Conservation (phyloP, 768 basidiomycete species). For the Kwoniella sp. region DNA sequence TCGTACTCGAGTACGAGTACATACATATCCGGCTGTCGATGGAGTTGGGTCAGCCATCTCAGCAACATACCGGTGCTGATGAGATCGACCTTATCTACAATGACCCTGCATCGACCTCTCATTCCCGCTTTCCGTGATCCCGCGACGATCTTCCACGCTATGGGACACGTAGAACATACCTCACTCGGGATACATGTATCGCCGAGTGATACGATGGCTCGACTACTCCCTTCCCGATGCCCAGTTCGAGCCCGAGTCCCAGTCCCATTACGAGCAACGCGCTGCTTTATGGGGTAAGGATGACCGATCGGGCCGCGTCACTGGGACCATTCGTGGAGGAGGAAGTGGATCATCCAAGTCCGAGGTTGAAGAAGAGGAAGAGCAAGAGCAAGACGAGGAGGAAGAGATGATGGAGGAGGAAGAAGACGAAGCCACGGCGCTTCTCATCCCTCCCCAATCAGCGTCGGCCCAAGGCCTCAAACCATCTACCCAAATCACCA, state of each 20-base stretch:
- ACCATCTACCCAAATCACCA: too few species aligned
- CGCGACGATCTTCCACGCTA: not conserved
- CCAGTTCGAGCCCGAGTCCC: too few species aligned
- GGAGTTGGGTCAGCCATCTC: too few species aligned
- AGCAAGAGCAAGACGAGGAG: conserved; percentile 16
- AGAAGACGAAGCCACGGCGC: conserved; percentile 3
- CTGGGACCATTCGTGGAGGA: conserved; percentile 31
- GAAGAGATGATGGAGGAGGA: conserved; percentile 13
- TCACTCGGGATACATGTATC: conserved; percentile 26
- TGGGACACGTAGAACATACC: not conserved
- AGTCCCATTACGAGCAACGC: too few species aligned
- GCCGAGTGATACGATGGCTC: conserved; percentile 8
- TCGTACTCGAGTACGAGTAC: too few species aligned
- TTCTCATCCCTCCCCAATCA: not conserved
- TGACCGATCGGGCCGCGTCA: too few species aligned
- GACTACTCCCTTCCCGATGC: not conserved
- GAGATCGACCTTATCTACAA: too few species aligned
- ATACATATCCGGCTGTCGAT: too few species aligned
- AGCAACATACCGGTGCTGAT: too few species aligned
- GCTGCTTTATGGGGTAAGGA: too few species aligned
- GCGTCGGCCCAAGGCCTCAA: not conserved
- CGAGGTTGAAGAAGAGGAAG: not conserved
- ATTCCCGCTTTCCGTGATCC: too few species aligned
- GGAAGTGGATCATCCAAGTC: not conserved
- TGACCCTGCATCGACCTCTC: too few species aligned